A percentile compares a stretch with the other conserved stretches of the same genome.
phyloP scores from a whole-genome alignment of 1,284 basidiomycete species.

The Cystobasidium pallidum region DNA sequence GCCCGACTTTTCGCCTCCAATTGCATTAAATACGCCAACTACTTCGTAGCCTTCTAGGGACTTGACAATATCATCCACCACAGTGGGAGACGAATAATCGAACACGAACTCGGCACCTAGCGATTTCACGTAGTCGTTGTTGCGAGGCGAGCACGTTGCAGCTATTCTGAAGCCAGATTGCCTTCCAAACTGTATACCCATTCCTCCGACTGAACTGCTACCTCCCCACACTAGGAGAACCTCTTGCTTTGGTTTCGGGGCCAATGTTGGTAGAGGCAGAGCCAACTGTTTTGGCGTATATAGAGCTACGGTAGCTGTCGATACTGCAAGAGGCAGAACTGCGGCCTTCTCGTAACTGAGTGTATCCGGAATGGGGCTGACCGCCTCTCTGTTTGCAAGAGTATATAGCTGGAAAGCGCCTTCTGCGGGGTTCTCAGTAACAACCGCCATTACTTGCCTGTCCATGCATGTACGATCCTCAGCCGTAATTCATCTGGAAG shows the following conservation, averaged over 20 bases:
- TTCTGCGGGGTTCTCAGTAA: slow-evolving; percentile 27
- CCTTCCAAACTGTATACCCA: slow-evolving; percentile 54
- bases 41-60: slow-evolving; percentile 34
- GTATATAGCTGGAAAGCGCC: slow-evolving; percentile 47
- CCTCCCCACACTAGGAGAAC: slow-evolving; percentile 55
- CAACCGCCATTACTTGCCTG: slow-evolving; percentile 44
- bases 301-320: slow-evolving; percentile 54
- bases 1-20: slow-evolving; percentile 44
- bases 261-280: slow-evolving; percentile 25
- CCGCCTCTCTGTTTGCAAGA: slow-evolving; percentile 10
- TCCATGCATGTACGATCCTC: neutral
- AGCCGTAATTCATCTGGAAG: neutral
- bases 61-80: slow-evolving; percentile 42
- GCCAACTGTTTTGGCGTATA: slow-evolving; percentile 52
- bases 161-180: slow-evolving; percentile 46
- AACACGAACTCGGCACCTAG: slow-evolving; percentile 47
- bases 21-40: slow-evolving; percentile 47
- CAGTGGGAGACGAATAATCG: slow-evolving; percentile 46
- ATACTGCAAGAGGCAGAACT: slow-evolving; percentile 52
- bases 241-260: slow-evolving; percentile 43
- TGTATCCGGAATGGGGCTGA: slow-evolving; percentile 3
- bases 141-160: slow-evolving; percentile 47
- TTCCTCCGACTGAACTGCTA: slow-evolving; percentile 53
- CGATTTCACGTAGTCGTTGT: slow-evolving; percentile 47
- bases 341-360: slow-evolving; percentile 51